phyloP scores from a whole-genome alignment of 495 filamentous ascomycete species.

The Cercophora samala region DNA sequence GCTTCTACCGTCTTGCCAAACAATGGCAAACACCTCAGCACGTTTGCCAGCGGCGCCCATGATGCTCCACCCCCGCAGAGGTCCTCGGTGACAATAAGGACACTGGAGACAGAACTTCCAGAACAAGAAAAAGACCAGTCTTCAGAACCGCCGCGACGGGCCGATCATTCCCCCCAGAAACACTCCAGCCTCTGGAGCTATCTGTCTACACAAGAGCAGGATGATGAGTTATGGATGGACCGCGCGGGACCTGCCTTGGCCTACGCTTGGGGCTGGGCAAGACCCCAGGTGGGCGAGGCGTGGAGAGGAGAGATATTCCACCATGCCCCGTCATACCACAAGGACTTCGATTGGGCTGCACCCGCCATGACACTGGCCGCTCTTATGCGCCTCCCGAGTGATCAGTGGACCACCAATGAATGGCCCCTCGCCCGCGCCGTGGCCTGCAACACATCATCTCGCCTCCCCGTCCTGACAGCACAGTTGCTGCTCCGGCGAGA shows the following conservation, averaged over 20 bases:
- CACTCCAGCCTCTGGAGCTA: not conserved
- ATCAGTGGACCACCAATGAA: conserved; percentile 10
- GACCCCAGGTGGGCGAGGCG: not conserved
- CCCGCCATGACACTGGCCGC: conserved; percentile 20
- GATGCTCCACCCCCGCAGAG: not conserved
- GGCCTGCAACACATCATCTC: conserved; percentile 22
- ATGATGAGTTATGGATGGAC: not conserved
- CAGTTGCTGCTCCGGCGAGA: conserved; percentile 34
- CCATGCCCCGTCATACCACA: not conserved
- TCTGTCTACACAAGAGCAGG: not conserved
- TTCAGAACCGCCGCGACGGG: not conserved
- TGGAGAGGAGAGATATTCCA: not conserved
- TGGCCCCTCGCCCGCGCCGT: conserved; percentile 20
- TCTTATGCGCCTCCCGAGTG: conserved; percentile 13
- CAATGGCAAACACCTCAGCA: not conserved
- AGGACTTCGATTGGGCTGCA: conserved; percentile 1
- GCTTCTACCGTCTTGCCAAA: not conserved
- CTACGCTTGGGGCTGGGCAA: not conserved
- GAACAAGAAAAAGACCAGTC: not conserved
- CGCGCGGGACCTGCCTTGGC: not conserved
- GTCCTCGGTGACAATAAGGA: not conserved
- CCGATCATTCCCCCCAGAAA: not conserved
- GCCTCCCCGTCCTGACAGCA: conserved; percentile 34
- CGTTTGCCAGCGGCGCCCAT: not conserved
- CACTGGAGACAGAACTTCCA: too few relatives aligned